Conservation (phyloP, 2,329 filamentous ascomycete genomes). For the Aaosphaeria arxii region DNA sequence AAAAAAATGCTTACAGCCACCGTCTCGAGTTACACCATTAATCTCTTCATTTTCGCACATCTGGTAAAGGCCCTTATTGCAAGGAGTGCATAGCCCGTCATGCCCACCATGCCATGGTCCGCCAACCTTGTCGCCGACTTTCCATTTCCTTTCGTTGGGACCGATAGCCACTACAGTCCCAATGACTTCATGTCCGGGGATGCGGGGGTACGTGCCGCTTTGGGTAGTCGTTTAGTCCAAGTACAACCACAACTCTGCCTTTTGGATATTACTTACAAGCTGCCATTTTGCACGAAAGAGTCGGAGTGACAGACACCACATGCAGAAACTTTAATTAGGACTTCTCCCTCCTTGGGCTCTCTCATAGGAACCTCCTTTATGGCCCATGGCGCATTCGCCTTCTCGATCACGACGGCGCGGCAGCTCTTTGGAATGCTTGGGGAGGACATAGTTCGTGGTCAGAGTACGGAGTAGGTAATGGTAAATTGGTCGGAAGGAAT, state of each 20-base stretch:
- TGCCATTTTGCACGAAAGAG: conserved; percentile 22
- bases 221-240: not conserved
- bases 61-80: conserved; percentile 63
- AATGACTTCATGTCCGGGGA: conserved; percentile 71
- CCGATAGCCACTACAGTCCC: conserved; percentile 64
- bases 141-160: conserved; percentile 55
- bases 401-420: conserved; percentile 62
- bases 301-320: conserved; percentile 72
- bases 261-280: conserved; percentile 3
- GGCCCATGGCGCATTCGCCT: conserved; percentile 50
- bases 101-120: conserved; percentile 68
- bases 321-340: conserved; percentile 69
- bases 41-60: conserved; percentile 62
- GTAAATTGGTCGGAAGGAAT: not conserved
- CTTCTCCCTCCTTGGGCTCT: conserved; percentile 54
- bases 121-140: conserved; percentile 65
- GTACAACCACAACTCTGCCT: not conserved
- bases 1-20: conserved; percentile 54
- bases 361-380: conserved; percentile 61
- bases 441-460: conserved; percentile 5
- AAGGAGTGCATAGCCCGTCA: conserved; percentile 60
- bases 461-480: not conserved
- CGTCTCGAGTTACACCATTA: conserved; percentile 65
- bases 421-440: conserved; percentile 56
- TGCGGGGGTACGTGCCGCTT: conserved; percentile 47